Evolutionary conservation across 73 alveolate genomes (phyloP), one percentile per base, ranked within the genome.

Genomic region (Tetrahymena elliotti): DNA sequence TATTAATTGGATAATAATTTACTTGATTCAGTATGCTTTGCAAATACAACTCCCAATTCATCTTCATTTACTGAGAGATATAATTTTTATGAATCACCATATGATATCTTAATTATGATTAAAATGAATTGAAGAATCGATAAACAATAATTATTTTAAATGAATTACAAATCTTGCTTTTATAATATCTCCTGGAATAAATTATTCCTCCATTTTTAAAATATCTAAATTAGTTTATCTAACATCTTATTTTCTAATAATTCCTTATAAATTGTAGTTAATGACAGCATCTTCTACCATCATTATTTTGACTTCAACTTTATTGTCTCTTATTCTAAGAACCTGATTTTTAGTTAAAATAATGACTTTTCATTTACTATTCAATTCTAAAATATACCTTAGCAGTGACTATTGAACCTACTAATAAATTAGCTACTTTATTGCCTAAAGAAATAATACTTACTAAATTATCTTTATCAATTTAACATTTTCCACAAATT

Each of bases 31-130:
- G 94, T 95, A 41, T 95, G 83, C 84, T 96, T 93, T 4, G 98
- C 98, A 84, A 97, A 96, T 18, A 95, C 94, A 16, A 97, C 98
- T n/a, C 98, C 98, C 33, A 95, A 33, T 22, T 94, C 96, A 93
- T 94, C 97, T 93, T 96, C 97, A 22, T 95, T 97, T 33, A 97
- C 95, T 7, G 97, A 96, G 24, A 97, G 93, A 52, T 88, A 94
- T 37, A 94, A n/a, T 84, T 88, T 94, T 92, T 68, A 94, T 6
- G 95, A 94, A 94, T 94, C 96, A 13, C 96, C 96, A 94, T 84
- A 94, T 13, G 95, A 94, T 15, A 94, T 94, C 84, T 68, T 68
- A n/a, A 68, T 18, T 27, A 2, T 68, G 4, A 16, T n/a, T n/a
- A 68, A 68, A n/a, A 68, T 68, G 36, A 68, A 31, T 27, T 68